A percentile compares a stretch with the other conserved stretches of the same genome.
Conservation (phyloP, 2,329 filamentous ascomycete genomes). For the Colletotrichum kahawae region DNA sequence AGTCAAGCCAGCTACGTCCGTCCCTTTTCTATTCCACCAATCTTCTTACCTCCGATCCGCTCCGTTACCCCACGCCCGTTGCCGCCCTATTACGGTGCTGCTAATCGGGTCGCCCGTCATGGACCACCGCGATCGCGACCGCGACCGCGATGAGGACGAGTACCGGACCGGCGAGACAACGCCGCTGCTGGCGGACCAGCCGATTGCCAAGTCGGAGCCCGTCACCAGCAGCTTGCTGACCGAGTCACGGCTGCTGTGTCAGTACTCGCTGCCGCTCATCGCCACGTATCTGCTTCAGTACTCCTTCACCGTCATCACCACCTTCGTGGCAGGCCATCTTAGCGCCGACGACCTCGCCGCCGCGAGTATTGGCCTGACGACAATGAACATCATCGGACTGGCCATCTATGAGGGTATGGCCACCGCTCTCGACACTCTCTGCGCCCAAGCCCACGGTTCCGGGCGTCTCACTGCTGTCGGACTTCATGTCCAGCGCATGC, state of each 20-base stretch:
- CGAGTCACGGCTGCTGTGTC: constrained; percentile 17
- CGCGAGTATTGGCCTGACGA: constrained; percentile 56
- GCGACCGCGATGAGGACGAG: neutral
- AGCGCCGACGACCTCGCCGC: constrained; percentile 57
- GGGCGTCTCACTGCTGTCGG: constrained; percentile 53
- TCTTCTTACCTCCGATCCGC: neutral
- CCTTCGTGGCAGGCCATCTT: constrained; percentile 57
- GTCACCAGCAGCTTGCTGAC: neutral
- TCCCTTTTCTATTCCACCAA: neutral
- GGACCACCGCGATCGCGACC: neutral
- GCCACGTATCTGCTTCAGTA: constrained; percentile 57
- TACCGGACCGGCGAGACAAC: constrained; percentile 12
- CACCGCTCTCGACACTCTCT: constrained; percentile 55
- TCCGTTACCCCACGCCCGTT: neutral
- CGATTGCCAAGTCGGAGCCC: constrained; percentile 8
- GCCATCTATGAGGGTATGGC: constrained; percentile 57
- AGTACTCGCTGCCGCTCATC: constrained; percentile 52
- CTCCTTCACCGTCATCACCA: constrained; percentile 55
- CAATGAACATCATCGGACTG: constrained; percentile 58
- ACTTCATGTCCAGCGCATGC: constrained; percentile 57
- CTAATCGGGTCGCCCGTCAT: neutral
- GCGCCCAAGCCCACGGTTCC: constrained; percentile 56
- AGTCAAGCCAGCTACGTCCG: neutral
- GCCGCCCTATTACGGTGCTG: neutral
- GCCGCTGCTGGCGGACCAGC: constrained; percentile 16